A percentile compares a stretch with the other conserved stretches of the same genome.
phyloP scores from a whole-genome alignment of 192 early-diverging fungal genomes.

The Pilobolus umbonatus region DNA sequence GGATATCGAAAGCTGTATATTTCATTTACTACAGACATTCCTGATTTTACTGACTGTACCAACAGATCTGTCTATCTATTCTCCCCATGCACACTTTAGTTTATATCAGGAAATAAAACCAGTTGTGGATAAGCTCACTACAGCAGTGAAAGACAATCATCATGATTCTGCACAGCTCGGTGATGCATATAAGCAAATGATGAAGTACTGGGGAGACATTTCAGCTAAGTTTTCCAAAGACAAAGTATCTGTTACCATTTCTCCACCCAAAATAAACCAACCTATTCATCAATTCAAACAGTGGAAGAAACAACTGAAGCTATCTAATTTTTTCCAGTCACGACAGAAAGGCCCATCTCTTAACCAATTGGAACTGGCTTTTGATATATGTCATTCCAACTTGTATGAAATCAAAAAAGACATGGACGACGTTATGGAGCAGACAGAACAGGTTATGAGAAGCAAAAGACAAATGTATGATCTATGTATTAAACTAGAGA shows the following conservation, averaged over 20 bases:
- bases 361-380: constrained; percentile 45
- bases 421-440: constrained; percentile 34
- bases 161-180: background rate
- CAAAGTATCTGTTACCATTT: background rate
- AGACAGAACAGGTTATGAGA: constrained; percentile 30
- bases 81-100: constrained; percentile 11
- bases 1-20: background rate
- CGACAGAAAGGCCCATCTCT: constrained; percentile 27
- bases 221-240: background rate
- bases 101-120: constrained; percentile 8
- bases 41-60: constrained; percentile 11
- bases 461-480: constrained; percentile 46
- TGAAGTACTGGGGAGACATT: background rate
- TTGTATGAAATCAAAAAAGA: constrained; percentile 47
- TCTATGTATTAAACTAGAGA: constrained; percentile 37
- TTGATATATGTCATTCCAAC: constrained; percentile 50
- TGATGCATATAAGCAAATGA: background rate
- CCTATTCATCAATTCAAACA: background rate
- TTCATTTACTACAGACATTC: constrained; percentile 11
- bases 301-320: background rate
- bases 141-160: background rate
- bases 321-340: too few species aligned
- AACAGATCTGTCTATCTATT: constrained; percentile 5
- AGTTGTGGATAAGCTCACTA: constrained; percentile 1
- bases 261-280: background rate